Evolutionary conservation across 208 protist species (phyloP).

Genomic region (Plasmodiophora brassicae): DNA sequence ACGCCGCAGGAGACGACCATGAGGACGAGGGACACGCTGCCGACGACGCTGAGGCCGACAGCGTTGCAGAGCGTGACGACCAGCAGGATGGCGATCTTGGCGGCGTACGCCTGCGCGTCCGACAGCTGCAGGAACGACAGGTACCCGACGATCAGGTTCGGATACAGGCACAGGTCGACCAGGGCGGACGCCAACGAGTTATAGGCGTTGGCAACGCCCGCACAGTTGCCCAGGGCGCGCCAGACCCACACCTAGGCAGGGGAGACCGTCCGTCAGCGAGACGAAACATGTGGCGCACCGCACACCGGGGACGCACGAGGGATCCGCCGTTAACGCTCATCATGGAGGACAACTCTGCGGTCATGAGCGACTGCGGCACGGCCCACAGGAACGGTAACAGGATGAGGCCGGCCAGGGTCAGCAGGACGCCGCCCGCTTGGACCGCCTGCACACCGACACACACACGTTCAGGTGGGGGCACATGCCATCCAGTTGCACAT

Average conservation of each 20-base stretch:
- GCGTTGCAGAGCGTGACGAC: not conserved
- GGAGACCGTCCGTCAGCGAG: no score
- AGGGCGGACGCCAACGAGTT: not conserved
- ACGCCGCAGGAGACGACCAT: not conserved
- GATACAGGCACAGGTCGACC: slow-evolving; percentile 21
- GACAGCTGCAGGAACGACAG: not conserved
- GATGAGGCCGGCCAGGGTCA: not conserved
- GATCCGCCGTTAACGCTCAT: not conserved
- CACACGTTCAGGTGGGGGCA: no score
- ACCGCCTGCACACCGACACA: no score
- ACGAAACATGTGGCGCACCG: no score
- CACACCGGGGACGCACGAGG: no score
- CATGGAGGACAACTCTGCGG: slow-evolving; percentile 10
- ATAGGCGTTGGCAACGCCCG: slow-evolving; percentile 20
- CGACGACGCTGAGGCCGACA: slow-evolving; percentile 26
- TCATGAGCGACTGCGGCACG: slow-evolving; percentile 17
- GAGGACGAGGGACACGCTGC: not conserved
- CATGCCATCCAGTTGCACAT: no score
- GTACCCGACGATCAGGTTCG: not conserved
- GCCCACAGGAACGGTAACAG: not conserved
- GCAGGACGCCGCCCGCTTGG: not conserved
- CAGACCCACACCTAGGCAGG: slow-evolving; percentile 30
- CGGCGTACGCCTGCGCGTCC: not conserved
- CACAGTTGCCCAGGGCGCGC: not conserved
- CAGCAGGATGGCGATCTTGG: not conserved